Evolutionary conservation across 2,329 filamentous ascomycete genomes (phyloP).

Genomic region (Tympanopsis confertula): DNA sequence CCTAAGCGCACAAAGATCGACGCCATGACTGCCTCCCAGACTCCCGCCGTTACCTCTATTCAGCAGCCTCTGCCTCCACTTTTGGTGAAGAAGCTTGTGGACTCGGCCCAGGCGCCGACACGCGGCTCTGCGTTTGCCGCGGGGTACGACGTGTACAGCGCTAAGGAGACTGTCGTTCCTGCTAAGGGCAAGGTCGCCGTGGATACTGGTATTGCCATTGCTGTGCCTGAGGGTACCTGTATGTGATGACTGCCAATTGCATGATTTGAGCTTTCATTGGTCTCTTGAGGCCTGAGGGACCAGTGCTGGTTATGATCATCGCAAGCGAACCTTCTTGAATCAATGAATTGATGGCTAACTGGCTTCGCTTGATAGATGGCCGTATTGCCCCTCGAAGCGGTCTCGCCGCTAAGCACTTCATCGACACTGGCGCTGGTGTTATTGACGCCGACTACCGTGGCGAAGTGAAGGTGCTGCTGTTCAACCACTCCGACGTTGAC

Average conservation of each 20-base stretch:
- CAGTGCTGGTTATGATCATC: neutral
- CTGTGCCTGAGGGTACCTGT: conserved; percentile 85
- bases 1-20: conserved; percentile 68
- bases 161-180: conserved; percentile 64
- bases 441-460: conserved; percentile 97
- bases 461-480: conserved; percentile 84
- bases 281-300: neutral
- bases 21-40: conserved; percentile 22
- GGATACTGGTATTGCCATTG: conserved; percentile 82
- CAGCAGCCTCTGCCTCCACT: conserved; percentile 44
- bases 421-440: conserved; percentile 89
- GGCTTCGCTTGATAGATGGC: conserved; percentile 58
- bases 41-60: conserved; percentile 12
- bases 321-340: conserved; percentile 3
- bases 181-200: conserved; percentile 75
- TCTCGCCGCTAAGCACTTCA: conserved; percentile 85
- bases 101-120: conserved; percentile 70
- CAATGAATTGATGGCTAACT: conserved; percentile 6
- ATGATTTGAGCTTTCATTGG: neutral
- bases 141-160: conserved; percentile 85
- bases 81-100: conserved; percentile 77
- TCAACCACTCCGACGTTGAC: conserved; percentile 78
- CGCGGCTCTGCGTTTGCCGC: conserved; percentile 82
- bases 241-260: conserved; percentile 21
- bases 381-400: conserved; percentile 84